Evolutionary conservation across 352 stramenopile species (phyloP).

Genomic region (Pythium sukuiense): DNA sequence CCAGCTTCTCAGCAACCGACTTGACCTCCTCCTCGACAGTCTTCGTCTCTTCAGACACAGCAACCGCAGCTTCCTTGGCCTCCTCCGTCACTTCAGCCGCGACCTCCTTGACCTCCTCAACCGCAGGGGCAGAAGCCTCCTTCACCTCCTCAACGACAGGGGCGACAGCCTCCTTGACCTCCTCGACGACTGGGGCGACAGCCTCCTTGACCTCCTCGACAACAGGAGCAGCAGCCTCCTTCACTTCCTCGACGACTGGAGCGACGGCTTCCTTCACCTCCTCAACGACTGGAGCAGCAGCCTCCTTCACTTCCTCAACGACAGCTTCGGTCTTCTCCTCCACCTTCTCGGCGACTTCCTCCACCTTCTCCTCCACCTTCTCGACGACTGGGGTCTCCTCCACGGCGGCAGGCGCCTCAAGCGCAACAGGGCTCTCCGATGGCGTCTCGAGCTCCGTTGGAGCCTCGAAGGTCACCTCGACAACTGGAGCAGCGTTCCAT

Average conservation of each 20-base stretch:
- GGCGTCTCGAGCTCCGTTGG: neutral
- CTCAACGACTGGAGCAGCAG: conserved; percentile 4
- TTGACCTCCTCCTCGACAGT: conserved; percentile 27
- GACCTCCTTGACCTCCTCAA: conserved; percentile 19
- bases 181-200: conserved; percentile 2
- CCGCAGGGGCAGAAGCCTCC: conserved; percentile 33
- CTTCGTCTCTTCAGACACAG: conserved; percentile 10
- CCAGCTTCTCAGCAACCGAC: conserved; percentile 17
- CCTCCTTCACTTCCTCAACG: conserved; percentile 31
- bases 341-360: conserved; percentile 17
- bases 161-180: conserved; percentile 1
- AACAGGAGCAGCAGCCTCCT: conserved; percentile 35
- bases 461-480: conserved; percentile 1
- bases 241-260: conserved; percentile 17
- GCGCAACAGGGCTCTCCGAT: neutral
- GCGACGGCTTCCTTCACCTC: conserved; percentile 5
- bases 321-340: conserved; percentile 38
- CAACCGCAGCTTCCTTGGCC: conserved; percentile 5
- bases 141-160: conserved; percentile 24
- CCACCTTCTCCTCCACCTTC: conserved; percentile 9
- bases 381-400: conserved; percentile 8
- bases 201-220: conserved; percentile 31
- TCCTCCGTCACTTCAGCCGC: conserved; percentile 10
- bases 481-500: neutral
- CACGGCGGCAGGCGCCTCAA: conserved; percentile 5